phyloP scores from a whole-genome alignment of 306 rosid genomes.

The Hylodesmum podocarpum region DNA sequence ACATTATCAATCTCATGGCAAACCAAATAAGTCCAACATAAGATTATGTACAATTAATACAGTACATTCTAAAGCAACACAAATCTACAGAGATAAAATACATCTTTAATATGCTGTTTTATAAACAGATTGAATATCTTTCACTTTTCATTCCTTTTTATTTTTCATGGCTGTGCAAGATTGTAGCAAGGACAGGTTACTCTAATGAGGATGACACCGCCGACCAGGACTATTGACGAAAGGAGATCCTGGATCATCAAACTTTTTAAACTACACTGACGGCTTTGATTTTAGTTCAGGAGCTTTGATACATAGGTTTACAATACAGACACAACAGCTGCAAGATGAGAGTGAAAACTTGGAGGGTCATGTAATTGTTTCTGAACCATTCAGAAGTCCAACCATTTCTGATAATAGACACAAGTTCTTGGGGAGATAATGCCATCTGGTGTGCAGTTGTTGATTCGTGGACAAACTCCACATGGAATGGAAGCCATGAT shows the following conservation, averaged over 20 bases:
- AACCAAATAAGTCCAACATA: not conserved
- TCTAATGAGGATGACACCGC: not conserved
- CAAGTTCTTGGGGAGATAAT: constrained; percentile 68
- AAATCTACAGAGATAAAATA: not conserved
- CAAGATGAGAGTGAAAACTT: not conserved
- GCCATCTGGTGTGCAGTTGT: constrained; percentile 62
- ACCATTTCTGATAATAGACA: constrained; percentile 60
- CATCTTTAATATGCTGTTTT: not conserved
- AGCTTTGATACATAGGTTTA: not conserved
- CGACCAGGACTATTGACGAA: not conserved
- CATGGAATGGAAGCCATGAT: constrained; percentile 72
- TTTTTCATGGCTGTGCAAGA: not conserved
- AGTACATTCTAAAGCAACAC: not conserved
- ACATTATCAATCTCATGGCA: not conserved
- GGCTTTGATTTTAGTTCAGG: not conserved
- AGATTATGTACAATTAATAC: not conserved
- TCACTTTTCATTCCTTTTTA: no score
- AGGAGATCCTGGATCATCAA: not conserved
- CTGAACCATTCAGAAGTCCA: constrained; percentile 53
- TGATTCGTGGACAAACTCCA: constrained; percentile 72
- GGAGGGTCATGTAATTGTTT: not conserved
- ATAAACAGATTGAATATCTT: not conserved
- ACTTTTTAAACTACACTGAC: not conserved
- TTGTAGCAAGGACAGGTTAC: not conserved
- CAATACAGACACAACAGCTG: not conserved